Percentiles rank a stretch among this genome's conserved stretches.
Conservation (phyloP, 2,329 filamentous ascomycete species). For the Phoma sp. region DNA sequence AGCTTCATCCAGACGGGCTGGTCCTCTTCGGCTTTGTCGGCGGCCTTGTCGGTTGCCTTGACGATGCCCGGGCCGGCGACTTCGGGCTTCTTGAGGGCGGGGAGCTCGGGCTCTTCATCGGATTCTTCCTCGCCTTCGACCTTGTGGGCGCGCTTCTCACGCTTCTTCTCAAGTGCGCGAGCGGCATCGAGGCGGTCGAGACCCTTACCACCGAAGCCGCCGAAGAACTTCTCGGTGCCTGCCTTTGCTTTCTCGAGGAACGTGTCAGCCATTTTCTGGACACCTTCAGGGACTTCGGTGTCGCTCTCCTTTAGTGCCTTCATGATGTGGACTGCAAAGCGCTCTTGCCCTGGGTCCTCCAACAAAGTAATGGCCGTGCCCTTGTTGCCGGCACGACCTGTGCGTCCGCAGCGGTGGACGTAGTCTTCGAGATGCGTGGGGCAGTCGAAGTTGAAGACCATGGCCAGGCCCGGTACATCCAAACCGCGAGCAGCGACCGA, state of each 20-base stretch:
- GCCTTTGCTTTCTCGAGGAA: slow-evolving; percentile 91
- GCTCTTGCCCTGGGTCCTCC: slow-evolving; percentile 89
- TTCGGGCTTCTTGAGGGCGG: slow-evolving; percentile 64
- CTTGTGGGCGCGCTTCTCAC: slow-evolving; percentile 78
- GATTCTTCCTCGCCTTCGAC: slow-evolving; percentile 88
- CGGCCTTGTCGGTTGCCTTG: slow-evolving; percentile 28
- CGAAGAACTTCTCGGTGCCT: slow-evolving; percentile 83
- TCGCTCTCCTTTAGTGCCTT: slow-evolving; percentile 94
- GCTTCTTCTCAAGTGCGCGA: slow-evolving; percentile 82
- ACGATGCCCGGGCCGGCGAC: slow-evolving; percentile 45
- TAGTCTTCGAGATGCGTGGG: slow-evolving; percentile 97
- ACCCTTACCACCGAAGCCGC: slow-evolving; percentile 93
- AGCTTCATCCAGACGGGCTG: slow-evolving; percentile 41
- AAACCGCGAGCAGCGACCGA: slow-evolving; percentile 94
- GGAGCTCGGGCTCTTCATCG: slow-evolving; percentile 71
- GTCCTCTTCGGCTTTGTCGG: slow-evolving; percentile 25
- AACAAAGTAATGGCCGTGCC: slow-evolving; percentile 95
- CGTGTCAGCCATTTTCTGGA: slow-evolving; percentile 66
- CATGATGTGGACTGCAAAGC: slow-evolving; percentile 84
- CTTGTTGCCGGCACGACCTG: slow-evolving; percentile 90
- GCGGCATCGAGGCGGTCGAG: slow-evolving; percentile 90
- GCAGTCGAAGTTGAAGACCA: slow-evolving; percentile 94
- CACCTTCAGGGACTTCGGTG: slow-evolving; percentile 76
- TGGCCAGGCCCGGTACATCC: slow-evolving; percentile 93
- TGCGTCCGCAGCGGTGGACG: slow-evolving; percentile 91